Base-by-base conservation (phyloP, 23 red algal species). In the Gracilaria vermiculophylla region DNA sequence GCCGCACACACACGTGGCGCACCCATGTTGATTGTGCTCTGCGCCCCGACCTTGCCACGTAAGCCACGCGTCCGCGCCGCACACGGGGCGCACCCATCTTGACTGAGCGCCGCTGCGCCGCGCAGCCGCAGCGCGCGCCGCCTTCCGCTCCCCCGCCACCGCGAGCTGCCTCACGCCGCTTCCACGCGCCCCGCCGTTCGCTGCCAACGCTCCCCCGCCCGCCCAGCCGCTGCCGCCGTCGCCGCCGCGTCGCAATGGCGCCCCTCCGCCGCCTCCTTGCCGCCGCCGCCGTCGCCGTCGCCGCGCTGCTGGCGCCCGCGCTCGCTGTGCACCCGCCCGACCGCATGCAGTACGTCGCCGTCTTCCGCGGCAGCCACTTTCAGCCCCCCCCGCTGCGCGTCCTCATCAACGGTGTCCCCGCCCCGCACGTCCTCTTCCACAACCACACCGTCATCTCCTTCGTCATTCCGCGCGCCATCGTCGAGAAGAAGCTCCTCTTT, bases 371-470 rank as follows among this genome's bases (percentile, higher is more conserved):
- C 36, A 19, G 47, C 7, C 1, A 37, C 67, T 73, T 73, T 23
- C 24, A 24, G 19, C 31, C 67, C 2, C 31, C 67, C 4, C 67
- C 67, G 67, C 67, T 73, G 5, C 28, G 14, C 25, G 73, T 91
- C 6, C 74, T 73, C 40, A 81, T 91, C 36, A 91, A 91, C 37
- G 87, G 87, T 0, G 21, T 70, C 1, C 41, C 54, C 41, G 43
- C 75, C n/a, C 34, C 43, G 25, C 53, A 56, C 20, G 64, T 91
- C 25, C 25, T 91, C 44, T 53, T 91, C 16, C 76, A 91, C 44
- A 91, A 91, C 37, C 25, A 39, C 36, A 81, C 87, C 35, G 40
- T 72, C 20, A 43, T 91, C 24, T 81, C 87, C 1, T 81, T 91
- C 43, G 31, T 66, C 21, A 70, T 81, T 33, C 87, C 87, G 16